Base-by-base conservation (phyloP, 225 moss, liverwort and hornwort genomes). In the Takakia lepidozioides region DNA sequence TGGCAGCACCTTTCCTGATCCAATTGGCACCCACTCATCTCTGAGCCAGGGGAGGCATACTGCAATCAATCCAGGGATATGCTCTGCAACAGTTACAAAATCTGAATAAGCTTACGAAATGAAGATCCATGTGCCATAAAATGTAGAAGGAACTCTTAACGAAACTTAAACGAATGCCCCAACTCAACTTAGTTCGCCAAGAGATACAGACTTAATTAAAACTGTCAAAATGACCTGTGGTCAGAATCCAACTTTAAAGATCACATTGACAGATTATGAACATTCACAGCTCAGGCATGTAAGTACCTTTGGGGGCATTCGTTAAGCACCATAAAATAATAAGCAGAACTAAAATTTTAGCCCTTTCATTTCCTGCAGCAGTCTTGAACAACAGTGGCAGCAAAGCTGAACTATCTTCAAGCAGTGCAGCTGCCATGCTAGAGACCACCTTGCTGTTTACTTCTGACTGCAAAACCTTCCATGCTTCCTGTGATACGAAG, bases 1-100 rank as follows among this genome's bases (percentile, higher is more conserved):
- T 14, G 28, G 51, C 1, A 64, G 41, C 18, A 27, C 57, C 11
- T 54, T 69, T 45, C 61, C 65, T 48, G 71, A 72, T 21, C 70
- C 67, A 41, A 73, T 25, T 15, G 43, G 42, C 52, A 67, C 60
- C 70, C 82, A 75, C 37, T 92, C 80, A 37, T 71, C 77, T 65
- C 48, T 67, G 9, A 92, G 68, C 87, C 87, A 92, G 25, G 58
- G 57, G 26, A 83, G 58, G 47, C 74, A 68, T 51, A 70, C 51
- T 60, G 74, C 49, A 2, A 79, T 54, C 16, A 84, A 25, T 9
- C 54, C 21, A 49, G 47, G 7, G 45, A 50, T 45, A 64, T 29
- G 37, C 59, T 63, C 86, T 86, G 70, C 56, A 38, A 23, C n/a
- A n/a, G n/a, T n/a, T n/a, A n/a, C n/a, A n/a, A n/a, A n/a, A n/a